Evolutionary conservation across 768 basidiomycete genomes (phyloP), one percentile per base, ranked within the genome.

Genomic region (Serendipita sp.): DNA sequence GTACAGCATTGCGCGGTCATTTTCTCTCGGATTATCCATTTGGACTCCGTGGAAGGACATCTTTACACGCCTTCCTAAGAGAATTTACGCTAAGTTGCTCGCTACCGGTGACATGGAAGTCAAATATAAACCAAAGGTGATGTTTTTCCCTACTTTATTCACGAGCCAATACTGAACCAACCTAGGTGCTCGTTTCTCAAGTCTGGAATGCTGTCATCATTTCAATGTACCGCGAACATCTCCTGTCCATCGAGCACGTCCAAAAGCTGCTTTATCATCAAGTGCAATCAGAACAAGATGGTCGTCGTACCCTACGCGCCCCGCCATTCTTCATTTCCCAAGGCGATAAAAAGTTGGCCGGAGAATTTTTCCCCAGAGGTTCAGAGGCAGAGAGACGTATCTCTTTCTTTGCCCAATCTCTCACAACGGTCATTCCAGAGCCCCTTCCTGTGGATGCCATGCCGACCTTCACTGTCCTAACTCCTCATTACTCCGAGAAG

Each of bases 191-290:
- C 45, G 95, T 99, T 48, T 96, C 94, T 15, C 96, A 97, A 76
- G 94, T 99, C 64, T 98, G 96, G 96, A 99, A 99, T 73, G 96
- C 96, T 28, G 86, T 99, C 76, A 96, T 99, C 76, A 98, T 99
- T 69, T 98, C 95, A 13, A 99, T 99, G 96, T 99, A 98, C 75
- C 86, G 96, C 71, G 96, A 99, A 74, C 96, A 98, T 73, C 75
- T 99, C n/a, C 78, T 98, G 41, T 97, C 94, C 56, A 99, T 99
- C 71, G 93, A 97, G 70, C 96, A 99, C 70, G 95, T 99, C 46
- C 96, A 99, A 77, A 96, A 95, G 73, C 77, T 98, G 10, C 83
- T 98, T 7, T 98, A 99, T 70, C 96, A 98, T 74, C 96, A 99
- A 73, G 89, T 98, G 35, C 92, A 95, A 69, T 85, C 85, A 15